Conservation (phyloP, 306 rosid genomes). For the Fragaria nilgerrensis region DNA sequence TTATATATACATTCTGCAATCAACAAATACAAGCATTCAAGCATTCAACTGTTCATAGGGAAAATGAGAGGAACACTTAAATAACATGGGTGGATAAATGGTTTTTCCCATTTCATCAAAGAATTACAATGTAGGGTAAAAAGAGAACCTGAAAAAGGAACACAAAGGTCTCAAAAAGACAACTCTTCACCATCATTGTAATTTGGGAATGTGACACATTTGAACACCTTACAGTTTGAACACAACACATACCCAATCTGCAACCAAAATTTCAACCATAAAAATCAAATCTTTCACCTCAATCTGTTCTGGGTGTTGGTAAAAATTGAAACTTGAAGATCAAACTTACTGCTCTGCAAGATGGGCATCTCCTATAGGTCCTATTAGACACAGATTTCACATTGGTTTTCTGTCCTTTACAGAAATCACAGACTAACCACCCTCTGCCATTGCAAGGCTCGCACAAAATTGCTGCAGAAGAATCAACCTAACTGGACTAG, state of each 20-base stretch:
- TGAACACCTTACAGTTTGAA: conserved; percentile 80
- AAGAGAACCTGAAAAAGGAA: not conserved
- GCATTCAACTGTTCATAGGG: not conserved
- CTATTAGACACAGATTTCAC: conserved; percentile 72
- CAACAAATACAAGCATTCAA: not conserved
- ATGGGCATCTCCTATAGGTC: conserved; percentile 78
- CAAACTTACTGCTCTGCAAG: conserved; percentile 80
- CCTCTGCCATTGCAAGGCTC: conserved; percentile 79
- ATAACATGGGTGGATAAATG: not conserved
- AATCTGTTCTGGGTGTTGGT: not conserved
- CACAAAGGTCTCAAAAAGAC: conserved; percentile 28
- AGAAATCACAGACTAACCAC: conserved; percentile 80
- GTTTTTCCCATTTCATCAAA: not conserved
- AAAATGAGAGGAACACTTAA: not conserved
- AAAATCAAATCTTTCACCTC: not conserved
- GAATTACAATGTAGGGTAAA: not conserved
- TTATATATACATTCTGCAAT: not conserved
- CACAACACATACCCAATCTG: conserved; percentile 79
- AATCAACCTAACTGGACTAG: conserved; percentile 45
- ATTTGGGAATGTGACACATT: conserved; percentile 83
- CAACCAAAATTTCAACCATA: conserved; percentile 26
- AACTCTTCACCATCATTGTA: conserved; percentile 51
- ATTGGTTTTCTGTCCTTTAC: conserved; percentile 78
- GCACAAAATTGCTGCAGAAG: conserved; percentile 47
- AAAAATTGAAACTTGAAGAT: not conserved